phyloP scores from a whole-genome alignment of 2,329 filamentous ascomycete species.

The Penicillium vulpinum region DNA sequence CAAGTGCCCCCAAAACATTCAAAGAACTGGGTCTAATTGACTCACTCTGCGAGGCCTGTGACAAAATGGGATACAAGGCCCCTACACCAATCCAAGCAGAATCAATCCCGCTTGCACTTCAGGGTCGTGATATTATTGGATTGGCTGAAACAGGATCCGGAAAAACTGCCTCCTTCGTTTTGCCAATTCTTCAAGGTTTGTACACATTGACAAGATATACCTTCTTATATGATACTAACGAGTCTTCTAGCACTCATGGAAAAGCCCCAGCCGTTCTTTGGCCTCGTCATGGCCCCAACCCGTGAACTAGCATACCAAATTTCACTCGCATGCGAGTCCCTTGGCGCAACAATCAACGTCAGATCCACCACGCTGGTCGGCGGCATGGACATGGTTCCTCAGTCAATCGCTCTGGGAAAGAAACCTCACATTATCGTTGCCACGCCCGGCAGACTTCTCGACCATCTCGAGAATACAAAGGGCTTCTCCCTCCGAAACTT shows the following conservation, averaged over 20 bases:
- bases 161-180: slow-evolving; percentile 92
- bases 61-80: slow-evolving; percentile 74
- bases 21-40: slow-evolving; percentile 73
- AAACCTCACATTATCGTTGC: slow-evolving; percentile 93
- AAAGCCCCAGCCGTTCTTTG: slow-evolving; percentile 80
- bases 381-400: slow-evolving; percentile 92
- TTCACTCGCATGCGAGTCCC: slow-evolving; percentile 78
- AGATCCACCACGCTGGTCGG: slow-evolving; percentile 84
- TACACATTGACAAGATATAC: not conserved
- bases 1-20: slow-evolving; percentile 46
- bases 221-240: not conserved
- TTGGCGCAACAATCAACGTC: slow-evolving; percentile 85
- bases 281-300: slow-evolving; percentile 88
- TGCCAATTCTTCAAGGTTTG: slow-evolving; percentile 70
- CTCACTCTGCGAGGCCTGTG: slow-evolving; percentile 84
- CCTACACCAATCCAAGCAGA: slow-evolving; percentile 88
- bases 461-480: slow-evolving; percentile 95
- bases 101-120: slow-evolving; percentile 76
- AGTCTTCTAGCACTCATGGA: slow-evolving; percentile 67
- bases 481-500: slow-evolving; percentile 81
- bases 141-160: slow-evolving; percentile 93
- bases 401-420: slow-evolving; percentile 89
- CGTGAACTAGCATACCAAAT: slow-evolving; percentile 93
- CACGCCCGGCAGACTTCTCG: slow-evolving; percentile 82
- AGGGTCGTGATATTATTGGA: slow-evolving; percentile 84